Evolutionary conservation across 2,329 filamentous ascomycete genomes (phyloP).

Genomic region (Zalaria obscura): DNA sequence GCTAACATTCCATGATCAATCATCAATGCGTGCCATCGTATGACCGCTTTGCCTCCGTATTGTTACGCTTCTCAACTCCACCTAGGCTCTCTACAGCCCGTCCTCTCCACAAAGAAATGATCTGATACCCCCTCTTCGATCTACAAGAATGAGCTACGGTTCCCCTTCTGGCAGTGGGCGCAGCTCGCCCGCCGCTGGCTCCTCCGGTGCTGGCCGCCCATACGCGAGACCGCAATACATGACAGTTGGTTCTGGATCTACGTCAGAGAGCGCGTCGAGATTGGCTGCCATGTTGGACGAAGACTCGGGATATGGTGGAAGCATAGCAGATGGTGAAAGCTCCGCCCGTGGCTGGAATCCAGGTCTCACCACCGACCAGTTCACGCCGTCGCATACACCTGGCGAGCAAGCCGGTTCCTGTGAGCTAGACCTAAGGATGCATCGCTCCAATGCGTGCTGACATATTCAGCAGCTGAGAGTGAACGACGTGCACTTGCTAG

Average conservation of each 20-base stretch:
- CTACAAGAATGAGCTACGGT: constrained; percentile 16
- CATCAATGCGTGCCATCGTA: no score
- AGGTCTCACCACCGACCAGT: constrained; percentile 41
- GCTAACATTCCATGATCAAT: no score
- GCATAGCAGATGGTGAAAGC: constrained; percentile 50
- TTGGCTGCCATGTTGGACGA: constrained; percentile 69
- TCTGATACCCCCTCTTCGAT: not conserved
- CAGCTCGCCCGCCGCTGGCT: constrained; percentile 12
- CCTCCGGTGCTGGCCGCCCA: constrained; percentile 11
- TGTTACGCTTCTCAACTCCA: no score
- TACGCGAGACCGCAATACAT: constrained; percentile 52
- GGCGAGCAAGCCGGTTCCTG: constrained; percentile 5
- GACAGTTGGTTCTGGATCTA: constrained; percentile 72
- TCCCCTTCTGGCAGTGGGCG: constrained; percentile 15
- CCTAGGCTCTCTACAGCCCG: no score
- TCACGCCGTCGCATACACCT: constrained; percentile 41
- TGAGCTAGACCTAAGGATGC: not conserved
- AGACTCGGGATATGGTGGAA: constrained; percentile 88
- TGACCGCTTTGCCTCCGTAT: no score
- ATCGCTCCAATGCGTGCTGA: constrained; percentile 27
- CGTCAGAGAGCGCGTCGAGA: constrained; percentile 66
- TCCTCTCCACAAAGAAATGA: not conserved
- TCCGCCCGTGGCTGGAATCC: constrained; percentile 38
- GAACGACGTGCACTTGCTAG: constrained; percentile 59
- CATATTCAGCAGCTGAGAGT: constrained; percentile 37